A percentile compares a stretch with the other conserved stretches of the same genome.
phyloP scores from a whole-genome alignment of 192 early-diverging fungal genomes.

The Backusella circina region DNA sequence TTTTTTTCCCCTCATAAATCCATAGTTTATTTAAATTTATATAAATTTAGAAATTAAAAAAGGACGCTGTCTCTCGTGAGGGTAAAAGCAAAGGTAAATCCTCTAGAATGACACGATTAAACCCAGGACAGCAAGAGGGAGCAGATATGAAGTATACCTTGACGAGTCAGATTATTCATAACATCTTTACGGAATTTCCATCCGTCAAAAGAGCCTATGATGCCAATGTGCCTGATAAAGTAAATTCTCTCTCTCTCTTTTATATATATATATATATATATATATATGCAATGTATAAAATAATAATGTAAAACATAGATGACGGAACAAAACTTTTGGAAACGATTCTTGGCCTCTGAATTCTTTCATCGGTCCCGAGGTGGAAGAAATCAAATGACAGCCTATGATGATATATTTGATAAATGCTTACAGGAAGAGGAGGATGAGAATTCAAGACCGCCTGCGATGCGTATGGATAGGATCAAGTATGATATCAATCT shows the following conservation, averaged over 20 bases:
- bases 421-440: slow-evolving; percentile 77
- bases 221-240: slow-evolving; percentile 69
- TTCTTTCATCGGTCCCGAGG: slow-evolving; percentile 82
- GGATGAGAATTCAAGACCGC: slow-evolving; percentile 33
- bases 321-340: slow-evolving; percentile 84
- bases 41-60: slow-evolving; percentile 43
- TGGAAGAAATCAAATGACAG: slow-evolving; percentile 34
- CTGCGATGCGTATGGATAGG: slow-evolving; percentile 50
- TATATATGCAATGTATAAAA: not conserved
- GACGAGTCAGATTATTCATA: slow-evolving; percentile 84
- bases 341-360: slow-evolving; percentile 75
- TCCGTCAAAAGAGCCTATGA: slow-evolving; percentile 81
- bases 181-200: slow-evolving; percentile 89
- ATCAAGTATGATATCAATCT: slow-evolving; percentile 75
- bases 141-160: slow-evolving; percentile 82
- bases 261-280: too few species aligned
- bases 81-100: slow-evolving; percentile 80
- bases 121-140: slow-evolving; percentile 63
- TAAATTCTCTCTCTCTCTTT: not conserved
- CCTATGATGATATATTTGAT: slow-evolving; percentile 76
- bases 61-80: slow-evolving; percentile 64
- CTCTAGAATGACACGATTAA: slow-evolving; percentile 66
- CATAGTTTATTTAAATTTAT: not conserved
- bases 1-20: not conserved
- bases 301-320: slow-evolving; percentile 26